Conservation (phyloP, 2,329 filamentous ascomycete genomes). For the Colletotrichum brevisporum region DNA sequence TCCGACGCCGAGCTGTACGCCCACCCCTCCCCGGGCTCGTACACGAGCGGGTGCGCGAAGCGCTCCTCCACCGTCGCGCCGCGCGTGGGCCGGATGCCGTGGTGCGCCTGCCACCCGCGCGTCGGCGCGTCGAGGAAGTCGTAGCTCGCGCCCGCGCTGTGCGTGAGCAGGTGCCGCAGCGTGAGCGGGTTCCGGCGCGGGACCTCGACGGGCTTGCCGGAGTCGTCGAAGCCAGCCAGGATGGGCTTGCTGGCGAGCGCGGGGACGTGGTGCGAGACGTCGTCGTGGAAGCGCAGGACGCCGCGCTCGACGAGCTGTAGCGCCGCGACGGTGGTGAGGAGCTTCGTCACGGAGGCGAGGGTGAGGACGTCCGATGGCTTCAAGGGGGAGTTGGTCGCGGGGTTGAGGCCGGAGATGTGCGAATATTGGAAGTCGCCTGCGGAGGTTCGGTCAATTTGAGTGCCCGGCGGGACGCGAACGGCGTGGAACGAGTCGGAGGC, state of each 20-base stretch:
- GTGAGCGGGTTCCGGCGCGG: slow-evolving; percentile 58
- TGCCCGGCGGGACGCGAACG: too few relatives aligned
- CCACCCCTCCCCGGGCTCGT: slow-evolving; percentile 67
- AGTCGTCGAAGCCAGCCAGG: slow-evolving; percentile 60
- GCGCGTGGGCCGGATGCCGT: slow-evolving; percentile 46
- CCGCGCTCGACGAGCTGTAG: slow-evolving; percentile 70
- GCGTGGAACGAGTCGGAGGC: not conserved
- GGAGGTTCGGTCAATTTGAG: not conserved
- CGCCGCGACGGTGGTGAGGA: slow-evolving; percentile 65
- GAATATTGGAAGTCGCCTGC: slow-evolving; percentile 31
- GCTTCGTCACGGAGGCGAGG: slow-evolving; percentile 56
- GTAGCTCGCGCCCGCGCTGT: slow-evolving; percentile 64
- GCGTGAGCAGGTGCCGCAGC: slow-evolving; percentile 64
- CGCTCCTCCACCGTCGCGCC: slow-evolving; percentile 56
- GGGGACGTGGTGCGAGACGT: slow-evolving; percentile 60
- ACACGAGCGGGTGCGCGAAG: slow-evolving; percentile 60
- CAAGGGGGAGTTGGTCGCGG: slow-evolving; percentile 49
- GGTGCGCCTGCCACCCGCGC: slow-evolving; percentile 43
- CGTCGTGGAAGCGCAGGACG: slow-evolving; percentile 59
- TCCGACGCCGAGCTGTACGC: slow-evolving; percentile 64
- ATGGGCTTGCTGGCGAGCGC: slow-evolving; percentile 63
- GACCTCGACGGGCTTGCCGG: slow-evolving; percentile 54
- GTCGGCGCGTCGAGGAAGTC: slow-evolving; percentile 55
- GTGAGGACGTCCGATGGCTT: slow-evolving; percentile 53
- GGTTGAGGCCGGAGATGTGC: slow-evolving; percentile 23